phyloP scores from a whole-genome alignment of 2,329 filamentous ascomycete genomes.

The Stylonectria norvegica region DNA sequence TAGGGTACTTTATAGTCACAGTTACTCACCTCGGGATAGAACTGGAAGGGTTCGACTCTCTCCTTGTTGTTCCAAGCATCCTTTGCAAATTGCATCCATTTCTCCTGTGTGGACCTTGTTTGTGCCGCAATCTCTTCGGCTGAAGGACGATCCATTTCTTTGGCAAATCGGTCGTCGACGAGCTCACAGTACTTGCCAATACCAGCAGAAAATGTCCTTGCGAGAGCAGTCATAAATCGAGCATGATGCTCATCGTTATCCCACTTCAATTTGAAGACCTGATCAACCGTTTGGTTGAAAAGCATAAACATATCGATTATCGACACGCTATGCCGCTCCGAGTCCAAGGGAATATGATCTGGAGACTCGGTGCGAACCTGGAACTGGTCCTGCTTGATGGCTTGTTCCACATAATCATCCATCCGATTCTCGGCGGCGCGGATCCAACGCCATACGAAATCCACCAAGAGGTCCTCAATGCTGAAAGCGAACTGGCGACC shows the following conservation, averaged over 20 bases:
- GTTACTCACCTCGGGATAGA: constrained; percentile 77
- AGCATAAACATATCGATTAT: constrained; percentile 90
- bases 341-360: constrained; percentile 65
- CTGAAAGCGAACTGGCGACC: constrained; percentile 77
- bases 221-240: constrained; percentile 92
- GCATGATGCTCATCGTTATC: constrained; percentile 90
- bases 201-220: constrained; percentile 78
- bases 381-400: constrained; percentile 87
- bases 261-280: constrained; percentile 84
- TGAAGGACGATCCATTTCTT: constrained; percentile 89
- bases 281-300: constrained; percentile 88
- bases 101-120: constrained; percentile 81
- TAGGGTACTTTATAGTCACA: not conserved
- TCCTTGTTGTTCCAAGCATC: constrained; percentile 91
- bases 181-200: constrained; percentile 89
- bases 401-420: constrained; percentile 79
- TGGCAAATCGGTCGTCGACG: constrained; percentile 78
- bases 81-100: constrained; percentile 88
- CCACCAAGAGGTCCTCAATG: constrained; percentile 78
- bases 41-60: constrained; percentile 94
- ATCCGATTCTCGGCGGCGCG: constrained; percentile 74
- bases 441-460: constrained; percentile 97
- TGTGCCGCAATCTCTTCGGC: constrained; percentile 80
- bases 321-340: constrained; percentile 87
- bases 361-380: constrained; percentile 65